phyloP scores from a whole-genome alignment of 441 rosid genomes.

The Biscutella laevigata region DNA sequence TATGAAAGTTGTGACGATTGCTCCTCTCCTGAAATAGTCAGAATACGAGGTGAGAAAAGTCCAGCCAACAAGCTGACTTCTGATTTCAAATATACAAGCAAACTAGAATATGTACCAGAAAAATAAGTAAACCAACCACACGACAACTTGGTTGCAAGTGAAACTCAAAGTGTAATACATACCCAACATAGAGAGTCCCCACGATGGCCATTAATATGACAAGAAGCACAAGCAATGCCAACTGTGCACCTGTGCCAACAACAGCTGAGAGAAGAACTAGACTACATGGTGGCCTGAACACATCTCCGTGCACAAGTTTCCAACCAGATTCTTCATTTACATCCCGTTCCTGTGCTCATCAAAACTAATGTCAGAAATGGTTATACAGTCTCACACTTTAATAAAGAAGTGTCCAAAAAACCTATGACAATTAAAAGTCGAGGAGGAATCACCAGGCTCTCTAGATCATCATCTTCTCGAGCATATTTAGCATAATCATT shows the following conservation, averaged over 20 bases:
- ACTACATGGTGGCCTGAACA: conserved; percentile 69
- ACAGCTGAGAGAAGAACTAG: conserved; percentile 78
- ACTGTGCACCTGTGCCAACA: conserved; percentile 95
- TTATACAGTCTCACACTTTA: not conserved
- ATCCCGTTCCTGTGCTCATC: conserved; percentile 69
- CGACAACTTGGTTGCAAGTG: not conserved
- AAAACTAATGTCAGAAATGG: conserved; percentile 17
- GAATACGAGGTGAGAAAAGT: not conserved
- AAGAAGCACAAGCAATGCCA: conserved; percentile 84
- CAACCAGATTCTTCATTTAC: conserved; percentile 97
- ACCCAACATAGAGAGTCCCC: conserved; percentile 89
- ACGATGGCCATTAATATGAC: conserved; percentile 91
- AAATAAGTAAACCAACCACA: not conserved
- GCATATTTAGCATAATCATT: conserved; percentile 97
- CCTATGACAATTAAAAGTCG: not conserved
- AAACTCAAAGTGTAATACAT: conserved; percentile 30
- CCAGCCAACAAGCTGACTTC: not conserved
- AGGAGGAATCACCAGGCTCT: conserved; percentile 61
- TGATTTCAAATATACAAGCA: not conserved
- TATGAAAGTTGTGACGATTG: conserved; percentile 94
- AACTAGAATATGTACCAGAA: not conserved
- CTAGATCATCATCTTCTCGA: conserved; percentile 93
- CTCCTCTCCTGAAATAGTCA: conserved; percentile 78
- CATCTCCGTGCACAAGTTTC: conserved; percentile 99
- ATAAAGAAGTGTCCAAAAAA: not conserved